Percentiles rank a stretch among this genome's conserved stretches.
phyloP scores from a whole-genome alignment of 495 filamentous ascomycete genomes.

The Penicillium pulvis region DNA sequence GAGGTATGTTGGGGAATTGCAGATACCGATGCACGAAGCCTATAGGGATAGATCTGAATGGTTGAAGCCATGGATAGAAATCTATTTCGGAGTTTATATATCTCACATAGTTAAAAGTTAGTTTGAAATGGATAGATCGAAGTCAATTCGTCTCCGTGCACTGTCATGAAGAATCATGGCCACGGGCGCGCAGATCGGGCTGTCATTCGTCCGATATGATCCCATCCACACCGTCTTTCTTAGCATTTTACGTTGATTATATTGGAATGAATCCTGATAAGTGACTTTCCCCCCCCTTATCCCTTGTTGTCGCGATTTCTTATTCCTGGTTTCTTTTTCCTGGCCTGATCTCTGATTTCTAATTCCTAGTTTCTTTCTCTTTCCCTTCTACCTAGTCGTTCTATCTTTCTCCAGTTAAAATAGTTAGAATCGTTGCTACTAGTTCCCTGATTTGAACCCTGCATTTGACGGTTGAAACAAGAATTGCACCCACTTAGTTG shows the following conservation, averaged over 20 bases:
- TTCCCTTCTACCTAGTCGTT: background rate
- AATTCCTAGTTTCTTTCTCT: background rate
- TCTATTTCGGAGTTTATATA: background rate
- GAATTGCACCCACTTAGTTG: constrained; percentile 6
- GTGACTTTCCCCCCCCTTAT: background rate
- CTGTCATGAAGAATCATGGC: constrained; percentile 16
- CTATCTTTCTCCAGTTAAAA: background rate
- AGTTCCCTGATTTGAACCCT: background rate
- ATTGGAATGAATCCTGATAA: background rate
- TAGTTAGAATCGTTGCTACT: background rate
- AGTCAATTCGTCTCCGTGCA: background rate
- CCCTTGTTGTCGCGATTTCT: background rate
- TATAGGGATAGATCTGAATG: background rate
- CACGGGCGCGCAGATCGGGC: constrained; percentile 59
- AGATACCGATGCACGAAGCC: background rate
- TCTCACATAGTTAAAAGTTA: background rate
- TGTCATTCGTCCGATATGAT: constrained; percentile 38
- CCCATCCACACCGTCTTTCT: constrained; percentile 27
- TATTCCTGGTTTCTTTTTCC: background rate
- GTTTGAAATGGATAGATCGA: constrained; percentile 2
- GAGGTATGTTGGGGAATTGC: background rate
- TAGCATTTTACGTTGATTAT: background rate
- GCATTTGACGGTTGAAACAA: constrained; percentile 11
- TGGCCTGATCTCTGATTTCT: background rate
- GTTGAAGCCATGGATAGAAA: background rate